Evolutionary conservation across 2,329 filamentous ascomycete genomes (phyloP), one percentile per base, ranked within the genome.

Genomic region (Venturia effusa): DNA sequence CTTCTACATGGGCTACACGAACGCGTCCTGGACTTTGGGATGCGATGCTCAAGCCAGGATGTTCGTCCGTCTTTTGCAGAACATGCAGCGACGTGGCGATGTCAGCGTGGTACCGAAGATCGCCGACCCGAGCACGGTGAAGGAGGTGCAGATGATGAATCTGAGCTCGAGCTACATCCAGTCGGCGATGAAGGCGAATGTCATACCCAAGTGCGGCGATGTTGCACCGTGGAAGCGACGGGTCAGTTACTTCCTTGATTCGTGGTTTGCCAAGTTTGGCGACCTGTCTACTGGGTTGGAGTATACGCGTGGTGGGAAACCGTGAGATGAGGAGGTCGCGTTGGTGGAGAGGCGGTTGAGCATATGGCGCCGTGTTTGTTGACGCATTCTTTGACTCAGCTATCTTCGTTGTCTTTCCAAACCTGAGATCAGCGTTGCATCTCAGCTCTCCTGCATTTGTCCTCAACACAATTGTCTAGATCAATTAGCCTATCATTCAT

Each of bases 1-100:
- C 24, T 78, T 84, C 68, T 76, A 84, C 15, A 75, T 84, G 11
- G 86, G 86, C 3, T 89, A 87, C 71, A 79, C 79, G 34, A 81
- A 84, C 43, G 80, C 80, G 0, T 79, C 81, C 0, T 89, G 86
- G 85, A 88, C 85, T 0, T 75, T 87, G 0, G 84, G 84, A 0
- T 80, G 81, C 0, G 85, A 88, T 65, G 78, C 77, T n/a, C n/a
- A n/a, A 0, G 80, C 80, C 1, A 78, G 78, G 0, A 74, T 74
- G 30, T 75, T 84, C 1, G 74, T n/a, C n/a, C n/a, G n/a, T n/a
- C n/a, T n/a, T 83, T 4, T 74, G 78, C 0, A 77, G 84, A 0
- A 70, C n/a, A n/a, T n/a, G n/a, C n/a, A n/a, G n/a, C n/a, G n/a
- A n/a, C n/a, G n/a, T n/a, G n/a, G n/a, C n/a, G n/a, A n/a, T n/a